Conservation (phyloP, 164 flowering plant genomes). For the Vitis riparia region DNA sequence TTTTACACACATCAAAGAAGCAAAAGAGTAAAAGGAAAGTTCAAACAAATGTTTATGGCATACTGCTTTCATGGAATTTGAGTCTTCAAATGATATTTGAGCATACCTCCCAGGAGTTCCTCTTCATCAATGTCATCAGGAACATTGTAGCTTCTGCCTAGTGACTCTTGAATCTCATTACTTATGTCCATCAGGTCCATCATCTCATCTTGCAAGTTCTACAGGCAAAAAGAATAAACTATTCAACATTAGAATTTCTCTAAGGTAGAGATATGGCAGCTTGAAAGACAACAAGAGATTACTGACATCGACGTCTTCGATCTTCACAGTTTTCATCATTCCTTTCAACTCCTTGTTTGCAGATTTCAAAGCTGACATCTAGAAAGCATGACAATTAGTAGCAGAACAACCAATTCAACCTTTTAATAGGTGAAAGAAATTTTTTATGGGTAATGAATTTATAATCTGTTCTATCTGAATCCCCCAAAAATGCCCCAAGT, state of each 20-base stretch:
- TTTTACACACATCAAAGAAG: not conserved
- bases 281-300: not conserved
- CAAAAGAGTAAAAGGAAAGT: not conserved
- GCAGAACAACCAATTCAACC: not conserved
- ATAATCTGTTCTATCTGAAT: not conserved
- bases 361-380: constrained; percentile 86
- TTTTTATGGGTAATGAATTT: not conserved
- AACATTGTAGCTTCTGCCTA: constrained; percentile 90
- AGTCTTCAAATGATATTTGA: constrained; percentile 2
- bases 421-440: no score
- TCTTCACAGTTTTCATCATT: constrained; percentile 87
- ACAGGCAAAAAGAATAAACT: constrained; percentile 7
- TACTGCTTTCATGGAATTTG: not conserved
- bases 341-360: constrained; percentile 89
- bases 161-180: constrained; percentile 90
- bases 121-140: constrained; percentile 99
- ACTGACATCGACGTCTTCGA: constrained; percentile 89
- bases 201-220: constrained; percentile 99
- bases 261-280: not conserved
- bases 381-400: constrained; percentile 19
- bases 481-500: constrained; percentile 4
- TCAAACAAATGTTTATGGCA: not conserved
- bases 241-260: constrained; percentile 3
- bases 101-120: constrained; percentile 95
- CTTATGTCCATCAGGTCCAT: constrained; percentile 97